Evolutionary conservation across 2,329 filamentous ascomycete genomes (phyloP), one percentile per base, ranked within the genome.

Genomic region (Coniochaeta prunicola): DNA sequence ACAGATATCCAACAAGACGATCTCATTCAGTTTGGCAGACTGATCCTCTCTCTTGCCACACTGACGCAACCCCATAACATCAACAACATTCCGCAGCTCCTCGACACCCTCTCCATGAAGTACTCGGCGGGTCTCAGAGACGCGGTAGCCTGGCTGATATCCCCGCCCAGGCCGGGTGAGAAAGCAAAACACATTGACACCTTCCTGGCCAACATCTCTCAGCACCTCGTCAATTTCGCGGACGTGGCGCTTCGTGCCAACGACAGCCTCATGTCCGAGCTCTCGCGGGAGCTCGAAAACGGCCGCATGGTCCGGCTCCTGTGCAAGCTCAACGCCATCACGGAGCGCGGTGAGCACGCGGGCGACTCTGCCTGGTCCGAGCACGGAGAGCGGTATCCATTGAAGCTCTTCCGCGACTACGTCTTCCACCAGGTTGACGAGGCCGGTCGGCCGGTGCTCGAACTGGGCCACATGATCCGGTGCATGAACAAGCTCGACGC

Each of bases 351-450:
- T 1, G 93, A 97, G 68, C 88, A 89, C 62, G 89, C 91, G 57
- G 85, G 86, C 42, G 89, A 92, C 61, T 77, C 81, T 0, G 80
- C 84, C 55, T 99, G 94, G 93, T 90, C 91, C 4, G 93, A 97
- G 72, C 94, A 90, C 54, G 93, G 93, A 28, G 91, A 96, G 67
- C 85, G 92, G 30, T 97, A 96, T 71, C 89, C 91, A 70, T 80
- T 99, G 63, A 97, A 96, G 74, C 82, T 99, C 9, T 97, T 97
- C 78, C 85, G 94, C 56, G 94, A 99, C 74, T 97, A 96, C 67
- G 91, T 97, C 42, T 99, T 97, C 75, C 94, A 99, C 72, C 92
- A 96, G 68, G 92, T 97, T 13, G 92, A 97, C 70, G 82, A 84
- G 31, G 86, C 91, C 59, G 92, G 91, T 15, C 88, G 90, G 57